A percentile compares a stretch with the other conserved stretches of the same genome.
phyloP scores from a whole-genome alignment of 768 basidiomycete species.

The Suillus alpinus region DNA sequence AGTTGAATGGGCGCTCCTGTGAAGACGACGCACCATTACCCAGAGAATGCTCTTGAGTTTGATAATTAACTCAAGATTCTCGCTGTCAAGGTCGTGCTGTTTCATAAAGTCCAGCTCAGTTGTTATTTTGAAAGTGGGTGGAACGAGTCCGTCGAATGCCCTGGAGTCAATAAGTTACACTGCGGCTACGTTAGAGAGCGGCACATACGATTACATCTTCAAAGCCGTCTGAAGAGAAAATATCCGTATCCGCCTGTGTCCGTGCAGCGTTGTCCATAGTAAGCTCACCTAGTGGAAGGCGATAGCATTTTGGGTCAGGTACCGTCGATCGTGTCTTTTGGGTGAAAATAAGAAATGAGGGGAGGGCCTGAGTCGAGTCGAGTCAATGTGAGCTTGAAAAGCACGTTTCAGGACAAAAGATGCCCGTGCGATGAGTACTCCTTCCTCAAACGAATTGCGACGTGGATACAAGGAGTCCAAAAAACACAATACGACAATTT shows the following conservation, averaged over 20 bases:
- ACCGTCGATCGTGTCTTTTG: background rate
- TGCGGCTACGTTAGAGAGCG: background rate
- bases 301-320: background rate
- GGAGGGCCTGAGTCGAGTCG: background rate
- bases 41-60: slow-evolving; percentile 94
- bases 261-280: background rate
- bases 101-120: slow-evolving; percentile 93
- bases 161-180: slow-evolving; percentile 30
- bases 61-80: slow-evolving; percentile 77
- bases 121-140: slow-evolving; percentile 95
- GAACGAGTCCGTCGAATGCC: slow-evolving; percentile 80
- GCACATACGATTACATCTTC: slow-evolving; percentile 50
- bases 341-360: background rate
- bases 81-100: slow-evolving; percentile 80
- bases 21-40: slow-evolving; percentile 73
- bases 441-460: background rate
- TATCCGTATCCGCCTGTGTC: slow-evolving; percentile 76
- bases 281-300: background rate
- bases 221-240: slow-evolving; percentile 77
- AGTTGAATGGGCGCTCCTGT: background rate
- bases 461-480: background rate
- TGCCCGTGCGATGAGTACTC: background rate
- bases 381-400: background rate
- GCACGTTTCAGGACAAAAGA: background rate
- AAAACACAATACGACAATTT: background rate